A percentile compares a stretch with the other conserved stretches of the same genome.
These are phyloP conservation scores for Chaetoceros muelleri DNA, from an alignment of 108 stramenopile genomes.

Conservation along the genomic window DNA sequence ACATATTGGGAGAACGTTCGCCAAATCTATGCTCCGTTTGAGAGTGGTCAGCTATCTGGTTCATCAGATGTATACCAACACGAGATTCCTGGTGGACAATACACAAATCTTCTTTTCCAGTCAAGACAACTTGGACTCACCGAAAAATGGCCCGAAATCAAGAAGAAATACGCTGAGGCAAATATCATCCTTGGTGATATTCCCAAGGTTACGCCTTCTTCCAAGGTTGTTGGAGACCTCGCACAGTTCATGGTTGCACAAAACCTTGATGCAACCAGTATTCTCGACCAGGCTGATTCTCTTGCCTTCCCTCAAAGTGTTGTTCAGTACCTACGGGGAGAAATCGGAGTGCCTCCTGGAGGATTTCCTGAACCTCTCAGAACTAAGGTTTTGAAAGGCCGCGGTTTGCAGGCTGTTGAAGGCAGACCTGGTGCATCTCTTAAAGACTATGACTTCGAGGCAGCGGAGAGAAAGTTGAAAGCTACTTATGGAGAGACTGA, in stretches of 20 bases:
- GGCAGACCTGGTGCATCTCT: constrained; percentile 77
- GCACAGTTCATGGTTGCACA: constrained; percentile 77
- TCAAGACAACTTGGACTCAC: constrained; percentile 60
- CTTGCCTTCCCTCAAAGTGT: constrained; percentile 68
- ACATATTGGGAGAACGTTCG: constrained; percentile 93
- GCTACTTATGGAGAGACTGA: constrained; percentile 32
- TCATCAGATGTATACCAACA: constrained; percentile 27
- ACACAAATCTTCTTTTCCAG: constrained; percentile 85
- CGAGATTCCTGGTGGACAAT: constrained; percentile 65
- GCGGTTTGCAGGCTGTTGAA: constrained; percentile 37
- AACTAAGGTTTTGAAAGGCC: constrained; percentile 47
- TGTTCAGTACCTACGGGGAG: constrained; percentile 77
- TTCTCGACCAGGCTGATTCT: constrained; percentile 36
- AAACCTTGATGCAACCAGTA: constrained; percentile 43
- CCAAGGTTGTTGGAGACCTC: constrained; percentile 79
- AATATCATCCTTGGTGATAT: constrained; percentile 81
- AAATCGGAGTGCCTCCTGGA: constrained; percentile 52
- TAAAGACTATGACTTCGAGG: constrained; percentile 48
- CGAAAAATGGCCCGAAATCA: constrained; percentile 56
- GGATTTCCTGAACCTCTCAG: constrained; percentile 81
- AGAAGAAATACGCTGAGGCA: constrained; percentile 63
- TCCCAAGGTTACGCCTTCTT: constrained; percentile 85
- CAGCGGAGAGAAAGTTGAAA: constrained; percentile 29
- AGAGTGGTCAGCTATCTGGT: constrained; percentile 67
- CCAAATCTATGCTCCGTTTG: constrained; percentile 92